Evolutionary conservation across 106 monocot species (phyloP).

Genomic region (Allium sativum): DNA sequence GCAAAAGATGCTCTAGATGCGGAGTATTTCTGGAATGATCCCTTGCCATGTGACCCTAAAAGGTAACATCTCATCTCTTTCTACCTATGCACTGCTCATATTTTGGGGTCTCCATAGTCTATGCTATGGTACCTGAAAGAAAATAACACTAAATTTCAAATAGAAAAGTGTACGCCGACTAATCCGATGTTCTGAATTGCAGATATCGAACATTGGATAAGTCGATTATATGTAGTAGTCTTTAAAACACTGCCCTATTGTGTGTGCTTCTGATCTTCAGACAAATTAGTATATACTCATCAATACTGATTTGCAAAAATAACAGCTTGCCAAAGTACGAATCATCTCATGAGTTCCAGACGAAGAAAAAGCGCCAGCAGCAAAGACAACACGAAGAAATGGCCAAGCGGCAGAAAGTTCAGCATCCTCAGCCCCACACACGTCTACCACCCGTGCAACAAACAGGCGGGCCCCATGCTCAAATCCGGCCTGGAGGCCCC

Average conservation of each 20-base stretch:
- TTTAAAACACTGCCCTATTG: too few relatives aligned
- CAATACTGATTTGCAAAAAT: neutral
- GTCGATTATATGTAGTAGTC: too few relatives aligned
- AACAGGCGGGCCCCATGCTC: slow-evolving; percentile 55
- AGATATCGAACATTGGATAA: too few relatives aligned
- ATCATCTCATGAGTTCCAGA: slow-evolving; percentile 97
- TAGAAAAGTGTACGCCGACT: too few relatives aligned
- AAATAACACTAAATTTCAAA: too few relatives aligned
- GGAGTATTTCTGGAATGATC: slow-evolving; percentile 96
- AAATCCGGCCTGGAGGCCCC: neutral
- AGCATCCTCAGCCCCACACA: slow-evolving; percentile 80
- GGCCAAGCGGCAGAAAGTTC: slow-evolving; percentile 76
- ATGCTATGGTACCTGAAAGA: too few relatives aligned
- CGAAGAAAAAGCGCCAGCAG: slow-evolving; percentile 91
- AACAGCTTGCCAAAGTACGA: slow-evolving; percentile 88
- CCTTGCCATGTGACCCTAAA: slow-evolving; percentile 94
- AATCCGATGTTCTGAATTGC: too few relatives aligned
- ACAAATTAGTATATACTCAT: too few relatives aligned
- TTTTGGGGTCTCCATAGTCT: too few relatives aligned
- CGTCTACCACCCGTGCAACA: slow-evolving; percentile 80
- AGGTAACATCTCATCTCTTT: slow-evolving; percentile 27
- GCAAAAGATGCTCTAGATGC: slow-evolving; percentile 97
- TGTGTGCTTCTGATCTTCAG: too few relatives aligned
- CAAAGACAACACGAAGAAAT: slow-evolving; percentile 85
- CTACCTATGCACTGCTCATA: neutral